Base-by-base conservation (phyloP, 768 basidiomycete genomes). In the Ramaria sp. region DNA sequence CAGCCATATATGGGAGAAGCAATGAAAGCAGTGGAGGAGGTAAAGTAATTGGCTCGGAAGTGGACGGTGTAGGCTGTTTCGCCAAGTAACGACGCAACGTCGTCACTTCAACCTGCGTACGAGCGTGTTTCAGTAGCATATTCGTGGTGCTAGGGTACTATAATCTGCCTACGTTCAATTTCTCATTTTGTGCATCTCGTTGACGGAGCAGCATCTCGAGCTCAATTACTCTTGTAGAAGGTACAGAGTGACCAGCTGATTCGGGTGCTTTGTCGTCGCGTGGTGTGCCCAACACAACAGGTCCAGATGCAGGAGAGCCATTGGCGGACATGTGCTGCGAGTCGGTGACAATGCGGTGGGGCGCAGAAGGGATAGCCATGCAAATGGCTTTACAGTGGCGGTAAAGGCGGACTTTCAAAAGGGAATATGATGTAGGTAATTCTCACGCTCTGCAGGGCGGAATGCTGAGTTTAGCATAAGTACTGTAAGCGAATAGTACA, bases 201-300 rank as follows among this genome's bases (percentile, higher is more conserved):
- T 83, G 78, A 63, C 87, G 76, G n/a, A 91, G 72, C 13, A 86
- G 75, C 30, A 80, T 77, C 70, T 92, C 91, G 42, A 92, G 82
- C 68, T 91, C 87, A 60, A 89, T 74, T 70, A 91, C 88, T 68
- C 89, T 78, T 53, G 80, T 71, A 46, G 83, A 78, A 20, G 89
- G 90, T 34, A 88, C 70, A 13, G 3, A 37, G 9, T 37, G 42
- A 43, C n/a, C 42, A 43, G 42, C 9, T 1, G 20, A 43, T 43
- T 17, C 42, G 7, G n/a, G 42, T 13, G 42, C 9, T 7, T 12
- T 17, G 17, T 43, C 20, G 17, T 19, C 42, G 13, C 4, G n/a
- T 2, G 42, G 17, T 17, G 42, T n/a, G 42, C 4, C 42, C 42
- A 43, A 19, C 20, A 22, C 5, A 13, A 22, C 17, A 43, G 7